Evolutionary conservation across 768 basidiomycete genomes (phyloP).

Genomic region (Amanita rimosa): DNA sequence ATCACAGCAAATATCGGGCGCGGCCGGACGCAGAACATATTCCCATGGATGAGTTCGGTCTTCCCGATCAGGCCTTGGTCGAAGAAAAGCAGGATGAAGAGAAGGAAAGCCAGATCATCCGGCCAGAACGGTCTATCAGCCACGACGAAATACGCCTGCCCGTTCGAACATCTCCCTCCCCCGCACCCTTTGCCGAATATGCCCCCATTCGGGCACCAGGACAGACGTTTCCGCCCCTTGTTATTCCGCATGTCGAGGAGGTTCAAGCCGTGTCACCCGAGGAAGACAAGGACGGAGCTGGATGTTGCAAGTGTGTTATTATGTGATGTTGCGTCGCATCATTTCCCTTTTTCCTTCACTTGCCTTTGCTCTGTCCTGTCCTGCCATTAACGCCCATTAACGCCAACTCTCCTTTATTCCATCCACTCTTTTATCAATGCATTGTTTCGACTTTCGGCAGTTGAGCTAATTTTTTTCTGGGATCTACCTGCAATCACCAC

Average conservation of each 20-base stretch:
- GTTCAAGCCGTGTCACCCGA: conserved; percentile 9
- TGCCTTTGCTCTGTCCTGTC: background rate
- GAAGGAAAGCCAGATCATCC: conserved; percentile 12
- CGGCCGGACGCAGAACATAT: conserved; percentile 34
- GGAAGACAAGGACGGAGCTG: conserved; percentile 39
- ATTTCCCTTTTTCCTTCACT: background rate
- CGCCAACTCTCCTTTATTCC: background rate
- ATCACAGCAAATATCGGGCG: conserved; percentile 58
- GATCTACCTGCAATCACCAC: conserved; percentile 1
- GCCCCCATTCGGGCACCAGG: conserved; percentile 18
- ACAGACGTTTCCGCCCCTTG: conserved; percentile 3
- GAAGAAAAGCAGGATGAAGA: conserved; percentile 13
- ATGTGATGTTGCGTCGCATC: conserved; percentile 52
- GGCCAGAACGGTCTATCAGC: conserved; percentile 7
- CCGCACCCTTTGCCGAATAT: conserved; percentile 59
- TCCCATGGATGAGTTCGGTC: conserved; percentile 60
- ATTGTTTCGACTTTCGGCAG: background rate
- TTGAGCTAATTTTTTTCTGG: background rate
- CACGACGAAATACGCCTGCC: conserved; percentile 20
- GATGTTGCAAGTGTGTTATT: conserved; percentile 77
- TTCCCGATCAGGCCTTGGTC: conserved; percentile 14
- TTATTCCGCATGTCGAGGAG: background rate
- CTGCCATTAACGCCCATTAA: background rate
- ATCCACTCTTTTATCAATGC: background rate
- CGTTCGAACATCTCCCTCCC: conserved; percentile 33